These are phyloP conservation scores for Aspergillus nanangensis DNA, from an alignment of 495 filamentous ascomycete genomes.

Conservation along the genomic window DNA sequence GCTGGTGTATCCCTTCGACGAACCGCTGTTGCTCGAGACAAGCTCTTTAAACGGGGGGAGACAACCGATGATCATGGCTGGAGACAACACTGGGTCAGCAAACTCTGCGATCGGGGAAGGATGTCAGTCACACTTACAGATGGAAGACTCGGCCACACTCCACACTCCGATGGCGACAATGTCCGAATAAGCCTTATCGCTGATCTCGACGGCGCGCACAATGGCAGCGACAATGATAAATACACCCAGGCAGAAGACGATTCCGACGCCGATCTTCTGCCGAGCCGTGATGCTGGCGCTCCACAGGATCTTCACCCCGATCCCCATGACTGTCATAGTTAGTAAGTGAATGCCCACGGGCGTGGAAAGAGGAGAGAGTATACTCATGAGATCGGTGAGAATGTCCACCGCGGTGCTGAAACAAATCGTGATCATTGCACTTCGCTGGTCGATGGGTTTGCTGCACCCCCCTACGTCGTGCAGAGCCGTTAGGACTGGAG, in stretches of 20 bases:
- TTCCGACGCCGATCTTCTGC: slow-evolving; percentile 28
- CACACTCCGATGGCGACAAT: slow-evolving; percentile 24
- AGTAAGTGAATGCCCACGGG: too few species aligned
- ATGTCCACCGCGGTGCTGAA: slow-evolving; percentile 43
- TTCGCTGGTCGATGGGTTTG: slow-evolving; percentile 13
- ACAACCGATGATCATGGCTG: slow-evolving; percentile 46
- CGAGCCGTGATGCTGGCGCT: slow-evolving; percentile 18
- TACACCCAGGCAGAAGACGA: slow-evolving; percentile 27
- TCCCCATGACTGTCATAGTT: slow-evolving; percentile 22
- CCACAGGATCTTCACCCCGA: slow-evolving; percentile 27
- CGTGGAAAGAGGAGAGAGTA: neutral
- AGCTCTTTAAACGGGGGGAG: slow-evolving; percentile 42
- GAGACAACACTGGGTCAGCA: neutral
- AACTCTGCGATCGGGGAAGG: neutral
- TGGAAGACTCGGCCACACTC: slow-evolving; percentile 26
- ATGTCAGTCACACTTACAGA: slow-evolving; percentile 17
- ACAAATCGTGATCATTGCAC: slow-evolving; percentile 34
- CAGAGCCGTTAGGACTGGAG: neutral
- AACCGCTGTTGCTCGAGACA: slow-evolving; percentile 7
- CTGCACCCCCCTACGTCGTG: slow-evolving; percentile 11
- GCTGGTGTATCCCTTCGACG: slow-evolving; percentile 3
- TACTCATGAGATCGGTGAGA: slow-evolving; percentile 32
- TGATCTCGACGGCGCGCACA: slow-evolving; percentile 26
- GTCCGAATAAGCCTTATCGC: slow-evolving; percentile 17
- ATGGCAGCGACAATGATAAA: slow-evolving; percentile 30